These are phyloP conservation scores for Salix koriyanagi DNA, from an alignment of 345 rosid species.

Conservation along the genomic window DNA sequence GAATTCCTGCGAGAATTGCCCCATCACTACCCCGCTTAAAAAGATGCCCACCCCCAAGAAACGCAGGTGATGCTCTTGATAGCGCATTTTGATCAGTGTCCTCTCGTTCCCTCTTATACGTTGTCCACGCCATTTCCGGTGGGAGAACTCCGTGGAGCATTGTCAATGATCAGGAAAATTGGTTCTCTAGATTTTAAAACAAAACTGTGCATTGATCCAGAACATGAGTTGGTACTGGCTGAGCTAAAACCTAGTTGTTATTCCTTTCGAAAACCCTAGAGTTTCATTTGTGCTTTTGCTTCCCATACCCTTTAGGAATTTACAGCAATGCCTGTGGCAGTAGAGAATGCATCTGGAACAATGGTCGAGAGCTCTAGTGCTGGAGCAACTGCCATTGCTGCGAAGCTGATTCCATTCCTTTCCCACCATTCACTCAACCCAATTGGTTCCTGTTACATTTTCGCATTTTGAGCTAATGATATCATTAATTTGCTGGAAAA, in stretches of 20 bases:
- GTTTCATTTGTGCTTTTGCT: background rate
- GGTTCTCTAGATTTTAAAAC: background rate
- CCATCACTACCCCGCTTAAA: slow-evolving; percentile 43
- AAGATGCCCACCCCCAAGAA: slow-evolving; percentile 42
- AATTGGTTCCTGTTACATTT: slow-evolving; percentile 19
- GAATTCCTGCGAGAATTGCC: slow-evolving; percentile 43
- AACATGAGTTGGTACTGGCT: background rate
- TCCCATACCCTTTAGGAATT: slow-evolving; percentile 4
- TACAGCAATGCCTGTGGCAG: slow-evolving; percentile 65
- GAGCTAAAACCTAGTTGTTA: background rate
- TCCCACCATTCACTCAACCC: slow-evolving; percentile 33
- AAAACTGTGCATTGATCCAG: background rate
- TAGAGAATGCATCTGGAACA: slow-evolving; percentile 58
- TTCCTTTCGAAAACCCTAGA: background rate
- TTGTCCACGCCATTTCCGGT: slow-evolving; percentile 69
- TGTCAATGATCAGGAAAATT: slow-evolving; percentile 20
- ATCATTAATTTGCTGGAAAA: background rate
- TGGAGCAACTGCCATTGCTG: slow-evolving; percentile 48
- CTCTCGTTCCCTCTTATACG: slow-evolving; percentile 19
- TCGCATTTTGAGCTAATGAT: background rate
- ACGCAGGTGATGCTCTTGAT: slow-evolving; percentile 33
- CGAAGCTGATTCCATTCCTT: slow-evolving; percentile 35
- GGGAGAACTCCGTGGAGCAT: slow-evolving; percentile 63
- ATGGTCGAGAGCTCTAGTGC: slow-evolving; percentile 46
- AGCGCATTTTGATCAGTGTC: slow-evolving; percentile 14